These are phyloP conservation scores for Iris macrosiphon DNA, from an alignment of 106 monocot species.

Conservation along the genomic window DNA sequence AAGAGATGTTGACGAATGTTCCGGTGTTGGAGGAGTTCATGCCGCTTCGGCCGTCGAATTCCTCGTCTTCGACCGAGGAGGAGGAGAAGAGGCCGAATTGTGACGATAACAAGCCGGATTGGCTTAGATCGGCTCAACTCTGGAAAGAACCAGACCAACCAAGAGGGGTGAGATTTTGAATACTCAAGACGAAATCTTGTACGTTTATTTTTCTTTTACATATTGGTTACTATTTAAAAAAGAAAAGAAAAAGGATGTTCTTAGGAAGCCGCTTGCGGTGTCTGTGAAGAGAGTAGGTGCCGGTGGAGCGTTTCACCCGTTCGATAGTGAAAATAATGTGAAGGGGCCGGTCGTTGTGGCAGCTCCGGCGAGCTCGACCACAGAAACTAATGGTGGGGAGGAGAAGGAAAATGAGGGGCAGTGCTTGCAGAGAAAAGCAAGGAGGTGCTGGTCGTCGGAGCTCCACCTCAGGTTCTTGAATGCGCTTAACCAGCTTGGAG, in stretches of 20 bases:
- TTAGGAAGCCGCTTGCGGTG: constrained; percentile 37
- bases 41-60: constrained; percentile 36
- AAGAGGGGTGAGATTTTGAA: constrained; percentile 4
- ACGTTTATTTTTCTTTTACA: neutral
- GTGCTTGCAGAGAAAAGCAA: constrained; percentile 35
- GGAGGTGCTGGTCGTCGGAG: constrained; percentile 88
- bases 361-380: constrained; percentile 23
- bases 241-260: constrained; percentile 15
- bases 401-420: constrained; percentile 20
- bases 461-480: constrained; percentile 80
- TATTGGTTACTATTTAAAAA: neutral
- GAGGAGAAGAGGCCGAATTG: neutral
- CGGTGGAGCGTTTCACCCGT: constrained; percentile 66
- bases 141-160: constrained; percentile 10
- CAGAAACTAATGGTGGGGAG: constrained; percentile 11
- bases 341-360: neutral
- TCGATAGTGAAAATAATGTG: constrained; percentile 41
- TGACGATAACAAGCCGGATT: constrained; percentile 32
- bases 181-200: no score
- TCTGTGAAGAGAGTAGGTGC: constrained; percentile 36
- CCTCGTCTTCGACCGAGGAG: neutral
- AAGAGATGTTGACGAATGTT: constrained; percentile 13
- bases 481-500: constrained; percentile 78
- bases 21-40: constrained; percentile 72
- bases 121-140: constrained; percentile 55